Evolutionary conservation across 2,329 filamentous ascomycete species (phyloP).

Genomic region (Sporothrix pallida): DNA sequence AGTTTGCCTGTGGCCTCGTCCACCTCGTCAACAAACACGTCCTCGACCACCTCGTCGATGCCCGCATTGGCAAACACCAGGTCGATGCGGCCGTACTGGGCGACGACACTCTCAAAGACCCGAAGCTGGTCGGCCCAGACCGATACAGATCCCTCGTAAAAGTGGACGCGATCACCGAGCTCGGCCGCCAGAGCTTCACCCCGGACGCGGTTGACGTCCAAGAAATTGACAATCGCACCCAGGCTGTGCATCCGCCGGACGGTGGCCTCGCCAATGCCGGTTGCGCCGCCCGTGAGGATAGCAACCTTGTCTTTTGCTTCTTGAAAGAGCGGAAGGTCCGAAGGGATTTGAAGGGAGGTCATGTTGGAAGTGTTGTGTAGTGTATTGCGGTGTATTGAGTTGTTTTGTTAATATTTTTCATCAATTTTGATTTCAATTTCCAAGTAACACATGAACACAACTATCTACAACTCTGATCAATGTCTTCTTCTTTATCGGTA

Average conservation of each 20-base stretch:
- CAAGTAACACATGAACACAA: too few relatives aligned
- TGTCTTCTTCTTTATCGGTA: too few relatives aligned
- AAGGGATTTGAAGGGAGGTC: slow-evolving; percentile 24
- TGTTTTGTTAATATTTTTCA: not conserved
- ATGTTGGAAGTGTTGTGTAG: not conserved
- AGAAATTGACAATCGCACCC: slow-evolving; percentile 22
- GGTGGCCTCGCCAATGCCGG: slow-evolving; percentile 27
- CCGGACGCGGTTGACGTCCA: slow-evolving; percentile 20
- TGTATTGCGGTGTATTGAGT: not conserved
- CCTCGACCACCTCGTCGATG: slow-evolving; percentile 27
- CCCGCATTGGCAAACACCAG: slow-evolving; percentile 31
- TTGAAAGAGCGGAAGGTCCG: slow-evolving; percentile 18
- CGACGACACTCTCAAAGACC: slow-evolving; percentile 23
- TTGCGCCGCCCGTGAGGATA: slow-evolving; percentile 27
- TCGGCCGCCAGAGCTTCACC: not conserved
- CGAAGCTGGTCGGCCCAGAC: slow-evolving; percentile 29
- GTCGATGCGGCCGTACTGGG: slow-evolving; percentile 26
- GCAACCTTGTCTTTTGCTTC: slow-evolving; percentile 30
- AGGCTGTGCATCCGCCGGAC: slow-evolving; percentile 11
- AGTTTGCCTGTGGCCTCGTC: slow-evolving; percentile 18
- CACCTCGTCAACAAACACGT: slow-evolving; percentile 15
- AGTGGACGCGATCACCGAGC: slow-evolving; percentile 11
- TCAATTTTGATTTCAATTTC: too few relatives aligned
- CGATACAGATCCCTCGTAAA: slow-evolving; percentile 27
- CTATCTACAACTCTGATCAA: too few relatives aligned